Base-by-base conservation (phyloP, 1,139 yeast species). In the Pichia sp. region DNA sequence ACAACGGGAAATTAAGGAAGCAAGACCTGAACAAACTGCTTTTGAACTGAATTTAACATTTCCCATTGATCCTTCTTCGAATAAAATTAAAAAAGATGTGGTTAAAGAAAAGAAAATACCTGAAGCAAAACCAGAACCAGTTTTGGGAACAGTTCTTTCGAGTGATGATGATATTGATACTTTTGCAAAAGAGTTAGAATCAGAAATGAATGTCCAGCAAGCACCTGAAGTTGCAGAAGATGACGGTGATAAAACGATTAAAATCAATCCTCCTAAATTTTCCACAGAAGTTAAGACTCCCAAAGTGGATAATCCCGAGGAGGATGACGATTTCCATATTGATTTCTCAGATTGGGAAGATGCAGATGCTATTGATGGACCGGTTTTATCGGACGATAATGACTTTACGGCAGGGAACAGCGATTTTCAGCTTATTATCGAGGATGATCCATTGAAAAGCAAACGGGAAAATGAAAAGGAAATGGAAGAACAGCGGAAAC, bases 161-260 rank as follows among this genome's bases (percentile, higher is more conserved):
- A 52, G 45, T 59, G 69, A 68, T 43, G 59, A 45, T 60, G 68
- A 30, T 42, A 57, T 40, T 56, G 66, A 34, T 50, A 52, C 34
- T 61, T 39, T 46, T 34, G 52, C 51, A 1, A 49, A 43, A 21
- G 51, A 47, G 18, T 18, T 48, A 15, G 52, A 61, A 41, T 64
- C 61, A 15, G 63, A 53, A 8, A 46, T 53, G 7, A 51, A 50
- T 18, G 10, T 6, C 5, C 13, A 20, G 19, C 22, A 28, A 6
- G 33, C 33, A 8, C 16, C 9, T 11, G 35, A 23, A 2, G 27
- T 27, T 5, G 29, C 16, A 14, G 39, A 35, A 21, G 37, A 40
- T 18, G 33, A 22, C 10, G 22, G 23, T 22, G 28, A 29, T n/a
- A 22, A 16, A 16, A 35, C 19, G 7, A 16, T 25, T 16, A 18